phyloP scores from a whole-genome alignment of 208 protist genomes.

The Lotmaria passim region DNA sequence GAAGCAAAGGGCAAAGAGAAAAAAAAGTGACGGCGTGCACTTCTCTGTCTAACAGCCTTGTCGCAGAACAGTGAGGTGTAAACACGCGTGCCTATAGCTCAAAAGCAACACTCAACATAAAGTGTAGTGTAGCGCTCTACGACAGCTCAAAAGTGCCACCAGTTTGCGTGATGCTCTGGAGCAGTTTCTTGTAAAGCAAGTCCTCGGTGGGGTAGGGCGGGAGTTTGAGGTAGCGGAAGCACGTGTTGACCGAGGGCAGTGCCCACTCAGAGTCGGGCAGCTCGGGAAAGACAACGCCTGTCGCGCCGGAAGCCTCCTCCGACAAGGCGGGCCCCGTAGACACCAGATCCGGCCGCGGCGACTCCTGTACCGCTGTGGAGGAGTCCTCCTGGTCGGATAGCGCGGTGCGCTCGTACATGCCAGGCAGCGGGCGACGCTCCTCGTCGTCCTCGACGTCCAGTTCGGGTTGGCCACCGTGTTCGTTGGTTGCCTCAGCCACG shows the following conservation, averaged over 20 bases:
- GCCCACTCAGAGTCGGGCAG: slow-evolving; percentile 69
- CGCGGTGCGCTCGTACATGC: slow-evolving; percentile 18
- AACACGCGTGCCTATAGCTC: too few relatives aligned
- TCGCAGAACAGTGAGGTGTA: too few relatives aligned
- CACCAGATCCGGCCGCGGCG: slow-evolving; percentile 4
- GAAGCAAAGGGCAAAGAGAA: too few relatives aligned
- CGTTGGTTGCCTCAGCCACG: neutral
- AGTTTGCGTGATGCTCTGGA: slow-evolving; percentile 77
- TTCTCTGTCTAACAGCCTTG: too few relatives aligned
- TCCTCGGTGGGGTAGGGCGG: slow-evolving; percentile 88
- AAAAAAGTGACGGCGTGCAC: too few relatives aligned
- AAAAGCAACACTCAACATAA: too few relatives aligned
- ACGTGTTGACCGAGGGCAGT: slow-evolving; percentile 91
- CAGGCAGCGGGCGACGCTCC: slow-evolving; percentile 4
- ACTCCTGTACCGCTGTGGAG: slow-evolving; percentile 10
- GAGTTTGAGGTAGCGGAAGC: slow-evolving; percentile 91
- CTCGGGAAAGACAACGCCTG: neutral
- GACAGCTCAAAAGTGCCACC: slow-evolving; percentile 90
- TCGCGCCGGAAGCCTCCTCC: slow-evolving; percentile 12
- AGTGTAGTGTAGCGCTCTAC: too few relatives aligned
- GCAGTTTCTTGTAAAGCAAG: slow-evolving; percentile 84
- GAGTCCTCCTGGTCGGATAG: slow-evolving; percentile 26
- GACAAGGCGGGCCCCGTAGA: slow-evolving; percentile 11
- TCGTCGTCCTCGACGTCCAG: slow-evolving; percentile 35
- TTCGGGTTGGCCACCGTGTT: slow-evolving; percentile 6